Evolutionary conservation across 23 red algal genomes (phyloP).

Genomic region (Gracilaria domingensis): DNA sequence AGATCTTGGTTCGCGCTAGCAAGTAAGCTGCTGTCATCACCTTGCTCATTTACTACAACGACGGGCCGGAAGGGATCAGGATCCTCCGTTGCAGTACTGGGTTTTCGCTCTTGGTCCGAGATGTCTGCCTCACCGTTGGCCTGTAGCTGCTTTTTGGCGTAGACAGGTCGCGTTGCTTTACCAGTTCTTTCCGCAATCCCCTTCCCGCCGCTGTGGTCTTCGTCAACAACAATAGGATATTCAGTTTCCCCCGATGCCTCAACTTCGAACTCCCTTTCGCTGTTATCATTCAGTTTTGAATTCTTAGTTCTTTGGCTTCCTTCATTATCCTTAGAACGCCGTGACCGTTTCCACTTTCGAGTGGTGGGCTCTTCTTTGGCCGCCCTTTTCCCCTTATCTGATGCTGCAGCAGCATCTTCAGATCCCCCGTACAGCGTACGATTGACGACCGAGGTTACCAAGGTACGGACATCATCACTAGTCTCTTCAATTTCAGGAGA

Average conservation of each 20-base stretch:
- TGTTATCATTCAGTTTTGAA: neutral
- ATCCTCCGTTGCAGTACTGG: neutral
- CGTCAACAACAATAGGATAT: neutral
- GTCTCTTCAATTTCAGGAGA: constrained; percentile 27
- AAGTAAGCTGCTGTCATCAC: neutral
- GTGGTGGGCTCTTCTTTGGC: constrained; percentile 5
- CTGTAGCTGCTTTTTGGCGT: neutral
- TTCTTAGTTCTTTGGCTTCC: neutral
- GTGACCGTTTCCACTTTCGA: neutral
- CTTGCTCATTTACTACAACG: neutral
- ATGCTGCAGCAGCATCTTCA: neutral
- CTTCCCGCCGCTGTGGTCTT: neutral
- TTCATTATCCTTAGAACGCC: neutral
- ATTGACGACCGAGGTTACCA: constrained; percentile 23
- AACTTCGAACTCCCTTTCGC: neutral
- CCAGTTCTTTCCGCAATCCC: neutral
- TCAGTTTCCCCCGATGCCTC: neutral
- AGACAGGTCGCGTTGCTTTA: neutral
- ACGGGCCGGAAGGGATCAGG: too few relatives aligned
- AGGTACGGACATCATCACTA: constrained; percentile 25
- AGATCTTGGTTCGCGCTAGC: neutral
- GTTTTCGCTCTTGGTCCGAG: neutral
- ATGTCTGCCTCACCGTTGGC: too few relatives aligned
- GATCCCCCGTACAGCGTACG: constrained; percentile 9
- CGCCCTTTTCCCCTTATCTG: neutral